Evolutionary conservation across 1,139 yeast species (phyloP).

Genomic region (Blastobotrys apis): DNA sequence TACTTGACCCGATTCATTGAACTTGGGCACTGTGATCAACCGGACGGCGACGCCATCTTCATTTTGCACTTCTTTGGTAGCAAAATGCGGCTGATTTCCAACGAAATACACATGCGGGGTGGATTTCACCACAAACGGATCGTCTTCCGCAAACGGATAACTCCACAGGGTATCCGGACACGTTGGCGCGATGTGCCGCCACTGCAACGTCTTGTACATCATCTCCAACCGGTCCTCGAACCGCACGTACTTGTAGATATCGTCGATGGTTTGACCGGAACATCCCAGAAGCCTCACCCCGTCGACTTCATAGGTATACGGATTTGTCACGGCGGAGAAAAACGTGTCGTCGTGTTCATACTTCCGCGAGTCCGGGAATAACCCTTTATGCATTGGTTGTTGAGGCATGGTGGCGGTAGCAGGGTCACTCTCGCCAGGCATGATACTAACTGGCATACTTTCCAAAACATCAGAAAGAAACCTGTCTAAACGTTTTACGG

Average conservation of each 20-base stretch:
- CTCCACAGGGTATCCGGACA: slow-evolving; percentile 90
- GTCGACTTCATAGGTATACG: slow-evolving; percentile 59
- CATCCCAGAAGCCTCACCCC: slow-evolving; percentile 62
- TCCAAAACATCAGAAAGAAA: slow-evolving; percentile 56
- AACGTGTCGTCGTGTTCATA: slow-evolving; percentile 24
- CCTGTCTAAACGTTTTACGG: slow-evolving; percentile 46
- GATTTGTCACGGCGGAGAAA: slow-evolving; percentile 57
- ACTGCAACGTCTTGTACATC: slow-evolving; percentile 63
- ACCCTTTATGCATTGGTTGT: slow-evolving; percentile 75
- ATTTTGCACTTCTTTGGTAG: slow-evolving; percentile 38
- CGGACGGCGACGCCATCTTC: slow-evolving; percentile 42
- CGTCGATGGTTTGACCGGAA: slow-evolving; percentile 81
- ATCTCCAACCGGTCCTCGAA: slow-evolving; percentile 44
- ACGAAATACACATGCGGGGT: slow-evolving; percentile 84
- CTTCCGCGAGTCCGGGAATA: slow-evolving; percentile 50
- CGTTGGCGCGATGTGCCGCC: slow-evolving; percentile 91
- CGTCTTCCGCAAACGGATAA: slow-evolving; percentile 74
- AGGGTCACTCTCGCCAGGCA: slow-evolving; percentile 88
- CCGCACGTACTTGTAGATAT: slow-evolving; percentile 58
- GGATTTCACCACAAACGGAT: slow-evolving; percentile 74
- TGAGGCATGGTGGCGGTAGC: slow-evolving; percentile 83
- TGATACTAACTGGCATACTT: slow-evolving; percentile 62
- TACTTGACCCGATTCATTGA: slow-evolving; percentile 59
- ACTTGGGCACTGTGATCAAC: slow-evolving; percentile 67
- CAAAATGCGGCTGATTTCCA: slow-evolving; percentile 73